Percentiles rank a stretch among this genome's conserved stretches.
Evolutionary conservation across 1,284 basidiomycete species (phyloP).

Genomic region (Malassezia globosa): DNA sequence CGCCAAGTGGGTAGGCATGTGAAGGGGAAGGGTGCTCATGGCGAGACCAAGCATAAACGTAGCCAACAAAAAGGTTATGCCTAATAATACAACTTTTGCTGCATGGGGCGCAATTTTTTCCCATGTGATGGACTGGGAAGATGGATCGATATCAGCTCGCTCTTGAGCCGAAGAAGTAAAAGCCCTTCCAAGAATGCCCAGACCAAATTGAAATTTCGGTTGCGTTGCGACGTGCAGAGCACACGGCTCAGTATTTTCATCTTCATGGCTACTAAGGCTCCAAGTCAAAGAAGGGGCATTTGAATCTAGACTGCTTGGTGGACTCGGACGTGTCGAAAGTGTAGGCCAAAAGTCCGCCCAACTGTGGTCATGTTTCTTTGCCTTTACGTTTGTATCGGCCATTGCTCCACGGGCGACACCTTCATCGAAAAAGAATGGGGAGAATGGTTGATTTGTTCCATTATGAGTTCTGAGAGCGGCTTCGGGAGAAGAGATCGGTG

Average conservation of each 20-base stretch:
- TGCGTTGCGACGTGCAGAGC: background rate
- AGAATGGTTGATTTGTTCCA: too few species aligned
- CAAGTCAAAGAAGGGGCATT: slow-evolving; percentile 4
- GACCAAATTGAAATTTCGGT: background rate
- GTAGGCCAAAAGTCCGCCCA: background rate
- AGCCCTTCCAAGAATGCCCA: slow-evolving; percentile 1
- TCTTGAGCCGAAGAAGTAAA: background rate
- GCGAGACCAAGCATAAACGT: slow-evolving; percentile 32
- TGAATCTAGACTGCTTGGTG: slow-evolving; percentile 6
- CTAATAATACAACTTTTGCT: slow-evolving; percentile 28
- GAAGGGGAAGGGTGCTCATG: slow-evolving; percentile 39
- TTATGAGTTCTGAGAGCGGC: too few species aligned
- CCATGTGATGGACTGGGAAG: slow-evolving; percentile 20
- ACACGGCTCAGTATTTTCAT: background rate
- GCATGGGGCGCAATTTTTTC: slow-evolving; percentile 30
- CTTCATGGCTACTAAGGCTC: slow-evolving; percentile 3
- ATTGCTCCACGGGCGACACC: too few species aligned
- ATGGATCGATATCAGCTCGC: slow-evolving; percentile 22
- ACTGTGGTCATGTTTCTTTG: background rate
- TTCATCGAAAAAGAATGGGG: too few species aligned
- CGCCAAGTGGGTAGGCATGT: slow-evolving; percentile 37
- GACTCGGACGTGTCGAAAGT: background rate
- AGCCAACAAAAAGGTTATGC: slow-evolving; percentile 29
- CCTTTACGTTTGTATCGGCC: too few species aligned
- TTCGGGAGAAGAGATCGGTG: too few species aligned